Evolutionary conservation across 495 filamentous ascomycete species (phyloP).

Genomic region (Chaetomidium leptoderma): DNA sequence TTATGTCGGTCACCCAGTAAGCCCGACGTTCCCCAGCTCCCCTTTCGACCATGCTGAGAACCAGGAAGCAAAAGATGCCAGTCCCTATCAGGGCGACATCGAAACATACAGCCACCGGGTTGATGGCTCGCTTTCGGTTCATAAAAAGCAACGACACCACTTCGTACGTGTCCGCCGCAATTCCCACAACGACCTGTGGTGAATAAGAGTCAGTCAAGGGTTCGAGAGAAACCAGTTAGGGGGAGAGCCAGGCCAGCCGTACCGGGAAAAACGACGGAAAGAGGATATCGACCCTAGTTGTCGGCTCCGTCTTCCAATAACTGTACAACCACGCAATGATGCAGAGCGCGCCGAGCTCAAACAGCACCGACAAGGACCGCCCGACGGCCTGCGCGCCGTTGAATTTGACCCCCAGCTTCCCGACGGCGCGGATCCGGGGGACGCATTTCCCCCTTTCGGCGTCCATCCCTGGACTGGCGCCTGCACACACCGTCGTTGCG

Average conservation of each 20-base stretch:
- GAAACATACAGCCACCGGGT: conserved; percentile 21
- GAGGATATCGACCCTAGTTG: conserved; percentile 23
- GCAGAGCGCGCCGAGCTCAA: conserved; percentile 17
- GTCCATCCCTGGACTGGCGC: background rate
- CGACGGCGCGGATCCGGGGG: background rate
- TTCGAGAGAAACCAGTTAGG: background rate
- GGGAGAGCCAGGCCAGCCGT: background rate
- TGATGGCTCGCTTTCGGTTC: conserved; percentile 18
- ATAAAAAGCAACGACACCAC: conserved; percentile 21
- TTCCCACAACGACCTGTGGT: conserved; percentile 14
- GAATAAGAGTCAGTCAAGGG: background rate
- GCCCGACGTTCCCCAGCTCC: conserved; percentile 2
- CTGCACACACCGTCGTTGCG: background rate
- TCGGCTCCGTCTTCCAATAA: conserved; percentile 19
- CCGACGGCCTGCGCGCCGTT: conserved; percentile 17
- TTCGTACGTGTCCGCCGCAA: conserved; percentile 23
- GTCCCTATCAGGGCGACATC: conserved; percentile 20
- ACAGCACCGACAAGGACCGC: conserved; percentile 16
- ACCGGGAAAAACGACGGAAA: conserved; percentile 32
- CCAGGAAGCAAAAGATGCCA: conserved; percentile 28
- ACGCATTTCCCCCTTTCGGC: background rate
- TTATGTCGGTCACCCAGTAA: conserved; percentile 22
- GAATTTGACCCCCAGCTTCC: conserved; percentile 19
- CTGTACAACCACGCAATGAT: conserved; percentile 23
- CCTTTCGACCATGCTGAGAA: conserved; percentile 17